Conservation (phyloP, 768 basidiomycete genomes). For the Boletus tylopilopsis region DNA sequence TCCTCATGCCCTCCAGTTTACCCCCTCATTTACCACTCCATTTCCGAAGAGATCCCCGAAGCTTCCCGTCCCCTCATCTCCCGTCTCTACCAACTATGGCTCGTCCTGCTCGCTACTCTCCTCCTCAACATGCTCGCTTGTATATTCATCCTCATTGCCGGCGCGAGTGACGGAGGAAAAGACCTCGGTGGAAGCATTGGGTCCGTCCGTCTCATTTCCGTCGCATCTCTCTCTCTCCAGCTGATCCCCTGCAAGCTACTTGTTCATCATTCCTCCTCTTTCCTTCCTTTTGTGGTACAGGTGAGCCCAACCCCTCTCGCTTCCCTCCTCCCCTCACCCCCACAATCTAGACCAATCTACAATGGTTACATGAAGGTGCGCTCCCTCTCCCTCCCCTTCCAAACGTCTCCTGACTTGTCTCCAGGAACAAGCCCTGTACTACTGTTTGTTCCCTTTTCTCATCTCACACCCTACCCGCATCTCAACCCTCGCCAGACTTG, state of each 20-base stretch:
- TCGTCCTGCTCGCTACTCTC: conserved; percentile 78
- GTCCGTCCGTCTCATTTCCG: conserved; percentile 40
- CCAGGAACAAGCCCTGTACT: conserved; percentile 91
- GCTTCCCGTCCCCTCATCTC: conserved; percentile 75
- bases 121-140: conserved; percentile 89
- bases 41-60: conserved; percentile 85
- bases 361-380: conserved; percentile 95
- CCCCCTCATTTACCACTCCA: conserved; percentile 93
- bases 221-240: conserved; percentile 19
- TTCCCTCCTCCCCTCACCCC: conserved; percentile 8
- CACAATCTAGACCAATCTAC: conserved; percentile 74
- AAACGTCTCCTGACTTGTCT: conserved; percentile 17
- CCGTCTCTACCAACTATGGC: conserved; percentile 91
- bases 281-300: conserved; percentile 97
- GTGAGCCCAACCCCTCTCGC: conserved; percentile 39
- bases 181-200: conserved; percentile 82
- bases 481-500: conserved; percentile 54
- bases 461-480: background rate
- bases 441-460: conserved; percentile 55
- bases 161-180: conserved; percentile 68
- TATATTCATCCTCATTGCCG: conserved; percentile 78
- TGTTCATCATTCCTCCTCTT: conserved; percentile 69
- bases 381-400: conserved; percentile 19
- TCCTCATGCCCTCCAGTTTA: conserved; percentile 56
- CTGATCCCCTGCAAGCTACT: conserved; percentile 48